Evolutionary conservation across 179 eudicot genomes (phyloP).

Genomic region (Silene coronaria): DNA sequence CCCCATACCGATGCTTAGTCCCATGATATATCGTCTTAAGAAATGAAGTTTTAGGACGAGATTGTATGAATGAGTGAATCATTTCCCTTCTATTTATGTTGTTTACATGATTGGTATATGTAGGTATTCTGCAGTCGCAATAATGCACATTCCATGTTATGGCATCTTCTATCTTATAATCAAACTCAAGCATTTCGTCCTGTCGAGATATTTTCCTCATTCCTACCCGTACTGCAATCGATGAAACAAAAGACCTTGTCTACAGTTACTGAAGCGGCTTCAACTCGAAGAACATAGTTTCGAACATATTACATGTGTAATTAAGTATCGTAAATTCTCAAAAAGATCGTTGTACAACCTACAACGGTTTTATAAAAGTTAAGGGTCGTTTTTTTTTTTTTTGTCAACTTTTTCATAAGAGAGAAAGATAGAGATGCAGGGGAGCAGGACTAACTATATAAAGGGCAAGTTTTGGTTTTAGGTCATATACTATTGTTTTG

Average conservation of each 20-base stretch:
- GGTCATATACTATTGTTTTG: not conserved
- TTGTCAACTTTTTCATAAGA: not conserved
- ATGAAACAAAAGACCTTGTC: conserved; percentile 18
- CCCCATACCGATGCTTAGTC: no score
- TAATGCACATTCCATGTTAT: conserved; percentile 83
- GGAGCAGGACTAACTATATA: not conserved
- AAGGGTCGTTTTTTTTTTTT: no score
- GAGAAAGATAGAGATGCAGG: not conserved
- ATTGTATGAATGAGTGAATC: not conserved
- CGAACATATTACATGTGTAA: conserved; percentile 4
- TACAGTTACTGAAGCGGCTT: not conserved
- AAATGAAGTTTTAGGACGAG: not conserved
- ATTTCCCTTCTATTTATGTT: conserved; percentile 1
- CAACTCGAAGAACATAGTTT: conserved; percentile 20
- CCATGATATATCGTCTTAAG: not conserved
- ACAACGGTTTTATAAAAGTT: no score
- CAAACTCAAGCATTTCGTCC: conserved; percentile 57
- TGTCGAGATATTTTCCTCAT: conserved; percentile 58
- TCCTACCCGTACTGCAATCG: conserved; percentile 41
- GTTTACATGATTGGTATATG: conserved; percentile 13
- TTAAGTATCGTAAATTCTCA: not conserved
- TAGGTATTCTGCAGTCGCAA: conserved; percentile 71
- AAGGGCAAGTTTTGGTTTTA: conserved; percentile 25
- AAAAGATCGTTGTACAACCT: no score
- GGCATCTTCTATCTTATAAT: conserved; percentile 62